Percentiles rank a stretch among this genome's conserved stretches.
phyloP scores from a whole-genome alignment of 495 filamentous ascomycete genomes.

The Penicillium fimorum region DNA sequence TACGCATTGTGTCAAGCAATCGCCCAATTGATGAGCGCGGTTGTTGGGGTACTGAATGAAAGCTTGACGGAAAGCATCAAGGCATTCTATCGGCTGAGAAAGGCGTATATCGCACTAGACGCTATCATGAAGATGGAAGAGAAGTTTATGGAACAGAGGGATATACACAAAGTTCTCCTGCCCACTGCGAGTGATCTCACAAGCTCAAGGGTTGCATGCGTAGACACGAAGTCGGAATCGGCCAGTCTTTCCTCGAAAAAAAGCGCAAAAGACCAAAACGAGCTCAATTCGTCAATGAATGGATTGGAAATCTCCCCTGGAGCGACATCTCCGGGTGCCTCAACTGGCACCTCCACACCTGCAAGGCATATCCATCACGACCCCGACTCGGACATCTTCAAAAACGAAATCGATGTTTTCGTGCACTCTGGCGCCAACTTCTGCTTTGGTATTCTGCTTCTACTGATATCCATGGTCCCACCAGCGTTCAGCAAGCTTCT shows the following conservation, averaged over 20 bases:
- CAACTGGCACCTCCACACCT: slow-evolving; percentile 23
- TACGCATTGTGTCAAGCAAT: slow-evolving; percentile 77
- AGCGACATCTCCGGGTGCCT: slow-evolving; percentile 8
- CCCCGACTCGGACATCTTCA: slow-evolving; percentile 57
- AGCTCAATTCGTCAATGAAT: slow-evolving; percentile 33
- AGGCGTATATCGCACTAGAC: slow-evolving; percentile 83
- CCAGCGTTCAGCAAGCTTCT: slow-evolving; percentile 83
- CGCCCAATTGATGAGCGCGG: slow-evolving; percentile 83
- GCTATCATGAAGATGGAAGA: slow-evolving; percentile 65
- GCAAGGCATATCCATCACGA: slow-evolving; percentile 43
- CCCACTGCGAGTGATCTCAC: slow-evolving; percentile 19
- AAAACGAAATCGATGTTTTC: slow-evolving; percentile 74
- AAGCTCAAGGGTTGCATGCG: slow-evolving; percentile 11
- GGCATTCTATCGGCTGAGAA: slow-evolving; percentile 90
- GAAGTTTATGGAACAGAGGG: slow-evolving; percentile 48
- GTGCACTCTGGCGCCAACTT: slow-evolving; percentile 84
- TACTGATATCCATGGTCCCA: slow-evolving; percentile 87
- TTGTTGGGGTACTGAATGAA: slow-evolving; percentile 86
- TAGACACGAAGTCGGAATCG: slow-evolving; percentile 18
- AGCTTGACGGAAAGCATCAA: slow-evolving; percentile 88
- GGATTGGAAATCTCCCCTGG: slow-evolving; percentile 29
- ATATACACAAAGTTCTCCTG: slow-evolving; percentile 16
- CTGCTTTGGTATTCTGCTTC: slow-evolving; percentile 81
- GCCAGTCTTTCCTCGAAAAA: slow-evolving; percentile 18
- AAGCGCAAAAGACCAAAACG: slow-evolving; percentile 14